Conservation (phyloP, 805 yeast genomes). For the Kuraishia ogatae region DNA sequence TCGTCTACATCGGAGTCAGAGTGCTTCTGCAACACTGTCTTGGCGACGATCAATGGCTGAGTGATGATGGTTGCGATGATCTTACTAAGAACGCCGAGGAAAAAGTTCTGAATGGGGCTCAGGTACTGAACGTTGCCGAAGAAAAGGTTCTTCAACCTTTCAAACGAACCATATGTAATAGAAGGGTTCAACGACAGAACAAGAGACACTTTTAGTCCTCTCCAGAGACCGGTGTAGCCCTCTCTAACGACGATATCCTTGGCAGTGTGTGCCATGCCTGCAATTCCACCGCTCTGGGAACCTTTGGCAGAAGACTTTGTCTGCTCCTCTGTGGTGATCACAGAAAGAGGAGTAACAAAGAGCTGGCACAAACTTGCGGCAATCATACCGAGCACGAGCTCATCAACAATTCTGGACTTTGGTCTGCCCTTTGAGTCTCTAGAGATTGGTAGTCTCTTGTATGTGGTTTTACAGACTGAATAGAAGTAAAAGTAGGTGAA, state of each 20-base stretch:
- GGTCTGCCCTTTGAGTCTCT: not conserved
- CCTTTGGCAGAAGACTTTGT: conserved; percentile 24
- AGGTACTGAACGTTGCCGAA: conserved; percentile 32
- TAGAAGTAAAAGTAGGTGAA: conserved; percentile 88
- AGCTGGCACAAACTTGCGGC: conserved; percentile 80
- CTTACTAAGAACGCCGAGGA: conserved; percentile 74
- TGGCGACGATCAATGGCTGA: conserved; percentile 79
- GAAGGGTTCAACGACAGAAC: conserved; percentile 78
- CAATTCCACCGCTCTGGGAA: not conserved
- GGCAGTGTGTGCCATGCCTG: conserved; percentile 28
- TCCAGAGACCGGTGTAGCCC: conserved; percentile 71
- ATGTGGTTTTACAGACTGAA: conserved; percentile 54
- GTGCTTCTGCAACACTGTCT: conserved; percentile 63
- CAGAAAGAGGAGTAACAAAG: conserved; percentile 75
- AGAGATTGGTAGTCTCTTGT: conserved; percentile 22
- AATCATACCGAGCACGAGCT: conserved; percentile 63
- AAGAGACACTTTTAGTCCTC: conserved; percentile 72
- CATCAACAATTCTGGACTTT: conserved; percentile 26
- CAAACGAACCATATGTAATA: conserved; percentile 77
- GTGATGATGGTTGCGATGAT: conserved; percentile 72
- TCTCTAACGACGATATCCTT: conserved; percentile 49
- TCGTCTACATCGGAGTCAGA: conserved; percentile 18
- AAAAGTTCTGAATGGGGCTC: conserved; percentile 55
- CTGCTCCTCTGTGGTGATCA: conserved; percentile 56
- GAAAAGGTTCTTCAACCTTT: conserved; percentile 49